A percentile compares a stretch with the other conserved stretches of the same genome.
These are phyloP conservation scores for Dothiorella sarmentorum DNA, from an alignment of 2,329 filamentous ascomycete species.

Conservation along the genomic window DNA sequence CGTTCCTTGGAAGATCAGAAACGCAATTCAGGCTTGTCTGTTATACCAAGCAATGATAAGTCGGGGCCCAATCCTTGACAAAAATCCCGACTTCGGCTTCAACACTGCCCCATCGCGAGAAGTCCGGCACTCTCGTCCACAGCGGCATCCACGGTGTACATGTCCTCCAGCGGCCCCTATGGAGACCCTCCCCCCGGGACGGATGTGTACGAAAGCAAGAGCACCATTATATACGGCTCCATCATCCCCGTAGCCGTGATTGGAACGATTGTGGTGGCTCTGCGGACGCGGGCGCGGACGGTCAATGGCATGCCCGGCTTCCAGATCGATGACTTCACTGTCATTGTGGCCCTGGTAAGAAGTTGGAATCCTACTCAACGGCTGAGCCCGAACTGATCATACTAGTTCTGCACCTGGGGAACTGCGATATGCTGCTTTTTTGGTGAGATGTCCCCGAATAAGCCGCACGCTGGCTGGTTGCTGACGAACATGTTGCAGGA, in stretches of 20 bases:
- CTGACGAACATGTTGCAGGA: neutral
- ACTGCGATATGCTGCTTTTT: constrained; percentile 14
- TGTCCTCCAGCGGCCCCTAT: neutral
- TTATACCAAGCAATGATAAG: neutral
- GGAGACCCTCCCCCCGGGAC: constrained; percentile 1
- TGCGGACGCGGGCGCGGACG: neutral
- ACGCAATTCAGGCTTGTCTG: neutral
- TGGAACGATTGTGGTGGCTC: neutral
- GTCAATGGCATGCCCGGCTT: neutral
- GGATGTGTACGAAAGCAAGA: neutral
- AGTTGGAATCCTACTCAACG: neutral
- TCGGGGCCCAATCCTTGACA: neutral
- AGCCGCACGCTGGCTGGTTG: neutral
- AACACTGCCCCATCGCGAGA: neutral
- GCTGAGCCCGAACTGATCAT: neutral
- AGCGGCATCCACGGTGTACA: neutral
- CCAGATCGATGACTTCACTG: constrained; percentile 1
- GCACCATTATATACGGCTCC: neutral
- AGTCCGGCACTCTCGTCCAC: neutral
- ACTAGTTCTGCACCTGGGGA: constrained; percentile 6
- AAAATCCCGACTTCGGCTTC: neutral
- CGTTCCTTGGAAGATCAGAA: neutral
- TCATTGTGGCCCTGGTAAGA: constrained; percentile 9
- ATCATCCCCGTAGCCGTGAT: constrained; percentile 13
- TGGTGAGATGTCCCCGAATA: neutral